Percentiles rank a stretch among this genome's conserved stretches.
Conservation (phyloP, 106 monocot genomes). For the Posidonia australis region DNA sequence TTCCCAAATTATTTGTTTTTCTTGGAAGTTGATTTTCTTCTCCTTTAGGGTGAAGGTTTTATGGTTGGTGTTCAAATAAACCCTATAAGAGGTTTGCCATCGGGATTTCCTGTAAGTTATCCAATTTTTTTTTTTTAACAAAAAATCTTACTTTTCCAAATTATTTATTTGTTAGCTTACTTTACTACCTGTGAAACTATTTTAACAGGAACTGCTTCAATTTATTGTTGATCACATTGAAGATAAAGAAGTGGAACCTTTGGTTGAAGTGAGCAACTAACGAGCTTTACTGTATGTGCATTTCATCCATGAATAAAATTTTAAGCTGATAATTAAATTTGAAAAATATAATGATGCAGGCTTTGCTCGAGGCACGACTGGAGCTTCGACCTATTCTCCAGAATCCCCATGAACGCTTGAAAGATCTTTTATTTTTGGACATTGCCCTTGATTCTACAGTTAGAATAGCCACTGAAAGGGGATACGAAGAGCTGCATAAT, state of each 20-base stretch:
- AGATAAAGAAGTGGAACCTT: slow-evolving; percentile 64
- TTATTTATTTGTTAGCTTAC: not conserved
- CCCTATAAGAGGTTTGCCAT: slow-evolving; percentile 80
- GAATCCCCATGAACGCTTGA: slow-evolving; percentile 63
- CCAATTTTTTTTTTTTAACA: slow-evolving; percentile 1
- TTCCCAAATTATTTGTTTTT: not conserved
- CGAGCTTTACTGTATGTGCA: not conserved
- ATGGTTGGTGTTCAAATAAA: slow-evolving; percentile 98
- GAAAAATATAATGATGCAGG: slow-evolving; percentile 32
- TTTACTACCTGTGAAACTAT: not conserved
- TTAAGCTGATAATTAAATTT: not conserved
- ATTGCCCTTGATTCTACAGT: slow-evolving; percentile 93
- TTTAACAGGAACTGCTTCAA: slow-evolving; percentile 43
- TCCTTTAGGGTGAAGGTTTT: slow-evolving; percentile 82
- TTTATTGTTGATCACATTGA: slow-evolving; percentile 76
- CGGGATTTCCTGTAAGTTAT: slow-evolving; percentile 72
- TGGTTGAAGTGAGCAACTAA: slow-evolving; percentile 62
- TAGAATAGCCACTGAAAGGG: slow-evolving; percentile 81
- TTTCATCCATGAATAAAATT: not conserved
- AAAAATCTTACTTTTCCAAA: not conserved
- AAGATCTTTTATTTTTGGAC: slow-evolving; percentile 92
- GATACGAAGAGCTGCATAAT: slow-evolving; percentile 70
- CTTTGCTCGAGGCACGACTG: slow-evolving; percentile 70
- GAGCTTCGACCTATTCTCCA: slow-evolving; percentile 65
- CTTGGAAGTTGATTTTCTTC: not conserved